Conservation (phyloP, 2,329 filamentous ascomycete species). For the Aspergillus sp. region DNA sequence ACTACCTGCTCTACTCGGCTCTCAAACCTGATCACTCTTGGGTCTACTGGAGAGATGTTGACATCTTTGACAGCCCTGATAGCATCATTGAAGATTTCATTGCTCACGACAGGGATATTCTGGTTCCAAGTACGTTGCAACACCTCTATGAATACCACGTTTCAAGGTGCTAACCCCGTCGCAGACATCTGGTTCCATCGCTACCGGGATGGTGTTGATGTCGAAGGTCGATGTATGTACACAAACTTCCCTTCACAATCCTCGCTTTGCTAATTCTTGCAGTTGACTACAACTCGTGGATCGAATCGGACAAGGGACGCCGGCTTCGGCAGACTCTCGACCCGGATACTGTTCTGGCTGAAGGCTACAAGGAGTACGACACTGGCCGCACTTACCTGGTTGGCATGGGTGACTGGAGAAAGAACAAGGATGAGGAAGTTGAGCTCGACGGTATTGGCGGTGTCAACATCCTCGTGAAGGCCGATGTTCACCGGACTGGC, state of each 20-base stretch:
- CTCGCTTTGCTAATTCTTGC: constrained; percentile 23
- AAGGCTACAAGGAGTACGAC: constrained; percentile 93
- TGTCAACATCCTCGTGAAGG: constrained; percentile 96
- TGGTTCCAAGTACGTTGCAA: constrained; percentile 80
- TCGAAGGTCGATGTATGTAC: constrained; percentile 86
- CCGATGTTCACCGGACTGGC: constrained; percentile 91
- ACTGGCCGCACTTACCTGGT: constrained; percentile 91
- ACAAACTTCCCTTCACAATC: background rate
- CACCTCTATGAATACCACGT: background rate
- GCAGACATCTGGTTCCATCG: constrained; percentile 64
- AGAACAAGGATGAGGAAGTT: constrained; percentile 89
- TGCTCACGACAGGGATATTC: constrained; percentile 85
- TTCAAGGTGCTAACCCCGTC: constrained; percentile 17
- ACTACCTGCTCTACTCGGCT: constrained; percentile 82
- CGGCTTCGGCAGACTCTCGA: constrained; percentile 71
- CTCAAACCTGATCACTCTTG: constrained; percentile 93
- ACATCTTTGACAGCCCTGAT: constrained; percentile 86
- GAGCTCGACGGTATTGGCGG: constrained; percentile 94
- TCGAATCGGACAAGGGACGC: constrained; percentile 83
- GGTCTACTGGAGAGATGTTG: constrained; percentile 98
- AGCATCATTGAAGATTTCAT: constrained; percentile 94
- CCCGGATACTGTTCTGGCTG: constrained; percentile 81
- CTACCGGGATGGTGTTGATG: constrained; percentile 76
- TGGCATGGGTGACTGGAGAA: constrained; percentile 84
- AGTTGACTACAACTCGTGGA: constrained; percentile 99